Evolutionary conservation across 1,284 basidiomycete genomes (phyloP).

Genomic region (Cutaneotrichosporon arboriforme): DNA sequence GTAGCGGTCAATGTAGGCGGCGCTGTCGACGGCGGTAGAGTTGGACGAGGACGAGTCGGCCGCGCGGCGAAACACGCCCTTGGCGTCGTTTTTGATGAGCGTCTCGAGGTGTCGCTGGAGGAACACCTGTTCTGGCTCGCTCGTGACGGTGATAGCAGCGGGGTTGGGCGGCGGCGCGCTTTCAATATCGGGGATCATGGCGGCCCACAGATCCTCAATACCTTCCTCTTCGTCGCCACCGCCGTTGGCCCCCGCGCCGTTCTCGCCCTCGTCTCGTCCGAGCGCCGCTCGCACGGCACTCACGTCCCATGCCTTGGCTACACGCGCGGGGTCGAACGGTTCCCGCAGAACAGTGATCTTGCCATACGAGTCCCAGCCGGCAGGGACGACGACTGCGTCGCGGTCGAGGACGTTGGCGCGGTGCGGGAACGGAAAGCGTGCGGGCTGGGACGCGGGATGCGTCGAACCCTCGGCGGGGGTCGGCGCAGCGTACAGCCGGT

Average conservation of each 20-base stretch:
- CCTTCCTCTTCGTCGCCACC: conserved; percentile 35
- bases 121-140: conserved; percentile 73
- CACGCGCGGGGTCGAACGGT: conserved; percentile 76
- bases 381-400: conserved; percentile 83
- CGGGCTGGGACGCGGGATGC: conserved; percentile 46
- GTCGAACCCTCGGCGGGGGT: conserved; percentile 18
- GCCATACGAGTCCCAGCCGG: conserved; percentile 97
- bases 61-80: conserved; percentile 72
- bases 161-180: conserved; percentile 10
- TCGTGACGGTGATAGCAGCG: conserved; percentile 21
- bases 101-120: conserved; percentile 81
- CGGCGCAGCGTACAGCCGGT: conserved; percentile 67
- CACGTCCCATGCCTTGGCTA: conserved; percentile 76
- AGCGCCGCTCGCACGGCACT: conserved; percentile 23
- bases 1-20: conserved; percentile 39
- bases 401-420: conserved; percentile 88
- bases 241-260: conserved; percentile 44
- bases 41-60: conserved; percentile 52
- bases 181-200: conserved; percentile 45
- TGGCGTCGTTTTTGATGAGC: conserved; percentile 82
- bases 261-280: too few species aligned
- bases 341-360: conserved; percentile 89
- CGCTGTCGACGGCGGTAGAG: conserved; percentile 3
- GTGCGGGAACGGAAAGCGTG: conserved; percentile 74
- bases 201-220: conserved; percentile 44